Evolutionary conservation across 2,329 filamentous ascomycete species (phyloP), one percentile per base, ranked within the genome.

Genomic region (Paecilomyces sp.): DNA sequence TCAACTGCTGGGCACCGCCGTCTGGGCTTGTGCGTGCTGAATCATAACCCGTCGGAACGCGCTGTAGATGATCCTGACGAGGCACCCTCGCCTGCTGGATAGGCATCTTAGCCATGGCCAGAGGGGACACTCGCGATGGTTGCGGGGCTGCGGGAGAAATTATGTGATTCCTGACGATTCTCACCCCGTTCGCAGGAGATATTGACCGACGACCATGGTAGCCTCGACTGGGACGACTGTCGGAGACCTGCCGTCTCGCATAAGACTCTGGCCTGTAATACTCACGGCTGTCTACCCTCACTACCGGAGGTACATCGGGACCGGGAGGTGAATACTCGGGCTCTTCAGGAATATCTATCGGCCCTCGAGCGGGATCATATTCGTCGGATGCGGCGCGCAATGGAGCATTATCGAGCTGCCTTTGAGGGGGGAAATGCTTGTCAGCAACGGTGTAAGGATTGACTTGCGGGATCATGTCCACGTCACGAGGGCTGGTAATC

Each of bases 81-180:
- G 70, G 77, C 74, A 66, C 83, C 77, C 76, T 88, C 70, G 63
- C 82, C 78, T 72, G 88, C 81, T 63, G 85, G 65, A 82, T 68
- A 56, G 81, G 76, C 57, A 77, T 74, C 69, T 83, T 84, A 58
- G 80, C 72, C 53, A 79, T 76, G 59, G 83, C 80, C 62, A 86
- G 73, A 54, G 83, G 82, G 28, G 84, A 84, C 25, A 85, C 85
- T 69, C 90, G 88, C 55, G 87, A 86, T 57, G 90, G 89, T 68
- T 90, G 89, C 28, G 90, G 89, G 57, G 90, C 90, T 69, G 88
- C 77, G 51, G 88, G 88, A 36, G 86, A 87, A 56, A 87, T 84
- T 67, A 92, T 87, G 70, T 92, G 88, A 66, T 86, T 87, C 69
- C 86, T 85, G 66, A 92, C 81, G 60, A 92, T 78, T 57, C 86